A percentile compares a stretch with the other conserved stretches of the same genome.
Evolutionary conservation across 192 early-diverging fungal genomes (phyloP).

Genomic region (Backusella luteola): DNA sequence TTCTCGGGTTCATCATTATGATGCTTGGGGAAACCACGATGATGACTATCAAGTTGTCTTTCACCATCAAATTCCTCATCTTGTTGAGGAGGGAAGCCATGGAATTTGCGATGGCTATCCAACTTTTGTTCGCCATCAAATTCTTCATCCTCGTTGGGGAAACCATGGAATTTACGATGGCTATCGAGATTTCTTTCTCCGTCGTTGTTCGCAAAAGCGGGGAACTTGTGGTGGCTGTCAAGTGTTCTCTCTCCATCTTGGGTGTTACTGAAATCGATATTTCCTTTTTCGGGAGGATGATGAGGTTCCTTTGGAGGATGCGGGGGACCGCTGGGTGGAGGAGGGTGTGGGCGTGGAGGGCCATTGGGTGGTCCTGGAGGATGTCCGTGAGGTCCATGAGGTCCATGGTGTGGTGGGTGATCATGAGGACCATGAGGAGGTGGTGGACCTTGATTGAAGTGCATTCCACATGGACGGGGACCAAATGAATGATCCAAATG

Average conservation of each 20-base stretch:
- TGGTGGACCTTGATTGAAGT: not conserved
- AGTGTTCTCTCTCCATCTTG: not conserved
- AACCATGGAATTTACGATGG: not conserved
- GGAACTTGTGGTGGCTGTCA: no score
- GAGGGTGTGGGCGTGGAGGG: not conserved
- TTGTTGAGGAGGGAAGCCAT: not conserved
- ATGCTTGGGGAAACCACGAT: conserved; percentile 1
- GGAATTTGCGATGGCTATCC: not conserved
- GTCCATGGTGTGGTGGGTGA: not conserved
- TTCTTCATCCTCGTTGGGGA: no score
- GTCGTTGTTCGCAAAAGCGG: no score
- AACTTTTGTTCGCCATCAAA: not conserved
- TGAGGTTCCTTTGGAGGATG: not conserved
- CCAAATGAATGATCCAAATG: not conserved
- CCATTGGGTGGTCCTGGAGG: not conserved
- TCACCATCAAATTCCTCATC: not conserved
- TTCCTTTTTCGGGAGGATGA: not conserved
- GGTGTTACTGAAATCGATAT: not conserved
- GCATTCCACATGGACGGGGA: not conserved
- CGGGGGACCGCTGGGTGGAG: not conserved
- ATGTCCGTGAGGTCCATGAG: not conserved
- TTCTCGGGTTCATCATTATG: not conserved
- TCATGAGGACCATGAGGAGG: not conserved
- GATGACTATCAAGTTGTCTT: not conserved
- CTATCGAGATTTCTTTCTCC: not conserved